These are phyloP conservation scores for Prosopis cineraria DNA, from an alignment of 306 rosid species.

Conservation along the genomic window DNA sequence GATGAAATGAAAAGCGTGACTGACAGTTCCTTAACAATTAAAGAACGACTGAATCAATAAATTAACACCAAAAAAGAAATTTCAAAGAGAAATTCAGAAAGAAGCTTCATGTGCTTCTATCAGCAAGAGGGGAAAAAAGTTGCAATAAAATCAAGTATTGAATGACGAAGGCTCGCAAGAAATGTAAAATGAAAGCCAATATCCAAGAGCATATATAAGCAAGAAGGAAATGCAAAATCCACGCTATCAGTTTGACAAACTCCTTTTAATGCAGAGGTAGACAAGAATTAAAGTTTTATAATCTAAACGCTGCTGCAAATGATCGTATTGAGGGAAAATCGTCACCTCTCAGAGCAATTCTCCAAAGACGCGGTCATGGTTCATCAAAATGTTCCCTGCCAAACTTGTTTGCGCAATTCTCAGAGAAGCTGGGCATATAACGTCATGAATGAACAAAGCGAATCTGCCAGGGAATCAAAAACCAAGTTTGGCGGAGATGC, in stretches of 20 bases:
- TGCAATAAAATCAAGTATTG: background rate
- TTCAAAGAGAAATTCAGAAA: background rate
- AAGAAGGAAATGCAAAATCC: conserved; percentile 27
- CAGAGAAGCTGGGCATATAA: background rate
- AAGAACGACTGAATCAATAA: conserved; percentile 1
- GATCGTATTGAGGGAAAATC: background rate
- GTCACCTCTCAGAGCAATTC: conserved; percentile 50
- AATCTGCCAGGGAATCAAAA: conserved; percentile 25
- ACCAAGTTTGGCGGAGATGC: conserved; percentile 1
- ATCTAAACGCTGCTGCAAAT: background rate
- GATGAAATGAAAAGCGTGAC: background rate
- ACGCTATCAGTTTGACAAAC: background rate
- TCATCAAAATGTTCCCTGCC: background rate
- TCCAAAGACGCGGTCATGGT: conserved; percentile 56
- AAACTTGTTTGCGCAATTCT: background rate
- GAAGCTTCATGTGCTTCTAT: background rate
- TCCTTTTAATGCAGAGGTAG: background rate
- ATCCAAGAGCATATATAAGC: background rate
- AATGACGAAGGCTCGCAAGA: background rate
- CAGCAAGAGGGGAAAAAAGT: background rate
- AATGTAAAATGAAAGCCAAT: background rate
- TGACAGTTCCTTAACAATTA: conserved; percentile 1
- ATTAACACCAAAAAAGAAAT: background rate
- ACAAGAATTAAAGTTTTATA: background rate
- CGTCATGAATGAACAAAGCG: background rate